Percentiles rank a stretch among this genome's conserved stretches.
These are phyloP conservation scores for Meira nashicola DNA, from an alignment of 1,284 basidiomycete species.

Conservation along the genomic window DNA sequence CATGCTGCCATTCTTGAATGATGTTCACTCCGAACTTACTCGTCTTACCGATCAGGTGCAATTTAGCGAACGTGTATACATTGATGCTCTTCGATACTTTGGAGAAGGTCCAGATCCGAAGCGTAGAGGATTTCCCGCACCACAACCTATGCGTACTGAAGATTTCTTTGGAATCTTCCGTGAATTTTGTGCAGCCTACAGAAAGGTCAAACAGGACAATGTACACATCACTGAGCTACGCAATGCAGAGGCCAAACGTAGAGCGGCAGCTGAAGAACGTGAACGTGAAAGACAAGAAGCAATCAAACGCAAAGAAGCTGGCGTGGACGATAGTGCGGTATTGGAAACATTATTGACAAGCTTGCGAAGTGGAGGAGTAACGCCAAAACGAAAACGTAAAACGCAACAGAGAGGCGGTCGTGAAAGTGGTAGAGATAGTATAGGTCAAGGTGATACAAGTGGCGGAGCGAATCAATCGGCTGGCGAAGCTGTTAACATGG, in stretches of 20 bases:
- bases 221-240: slow-evolving; percentile 45
- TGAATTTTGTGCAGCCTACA: slow-evolving; percentile 49
- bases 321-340: slow-evolving; percentile 47
- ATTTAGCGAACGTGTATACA: slow-evolving; percentile 45
- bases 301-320: slow-evolving; percentile 43
- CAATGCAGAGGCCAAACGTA: slow-evolving; percentile 42
- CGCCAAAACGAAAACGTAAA: slow-evolving; percentile 42
- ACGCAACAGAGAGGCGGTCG: slow-evolving; percentile 12
- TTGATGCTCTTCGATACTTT: slow-evolving; percentile 49
- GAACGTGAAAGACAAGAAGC: slow-evolving; percentile 46
- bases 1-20: slow-evolving; percentile 51
- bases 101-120: slow-evolving; percentile 50
- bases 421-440: slow-evolving; percentile 21
- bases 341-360: slow-evolving; percentile 49
- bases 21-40: slow-evolving; percentile 33
- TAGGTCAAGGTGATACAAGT: not conserved
- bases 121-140: slow-evolving; percentile 43
- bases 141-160: slow-evolving; percentile 47
- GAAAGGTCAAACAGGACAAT: slow-evolving; percentile 49
- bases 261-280: slow-evolving; percentile 47
- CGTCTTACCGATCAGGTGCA: slow-evolving; percentile 47
- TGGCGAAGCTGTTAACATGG: not conserved
- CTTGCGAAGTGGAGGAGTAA: slow-evolving; percentile 40
- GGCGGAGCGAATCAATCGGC: not conserved
- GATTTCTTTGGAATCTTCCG: slow-evolving; percentile 54